Conservation (phyloP, 2,329 filamentous ascomycete genomes). For the Nakataea oryzae region DNA sequence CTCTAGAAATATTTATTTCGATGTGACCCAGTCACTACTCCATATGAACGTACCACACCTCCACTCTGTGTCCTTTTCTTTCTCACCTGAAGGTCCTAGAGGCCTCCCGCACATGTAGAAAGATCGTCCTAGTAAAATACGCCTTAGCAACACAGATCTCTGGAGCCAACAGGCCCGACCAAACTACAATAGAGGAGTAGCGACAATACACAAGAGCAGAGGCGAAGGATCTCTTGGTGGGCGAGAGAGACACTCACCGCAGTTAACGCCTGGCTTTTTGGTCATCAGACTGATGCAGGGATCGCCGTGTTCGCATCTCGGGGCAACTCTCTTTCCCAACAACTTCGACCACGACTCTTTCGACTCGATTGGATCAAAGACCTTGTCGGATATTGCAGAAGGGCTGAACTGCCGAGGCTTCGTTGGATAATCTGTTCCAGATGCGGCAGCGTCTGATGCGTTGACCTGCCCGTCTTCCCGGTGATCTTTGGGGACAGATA, state of each 20-base stretch:
- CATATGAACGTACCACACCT: constrained; percentile 76
- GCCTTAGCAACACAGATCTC: background rate
- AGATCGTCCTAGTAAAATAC: constrained; percentile 35
- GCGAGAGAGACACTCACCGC: constrained; percentile 33
- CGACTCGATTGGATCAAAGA: constrained; percentile 58
- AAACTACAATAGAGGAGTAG: too few species aligned
- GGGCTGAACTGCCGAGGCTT: background rate
- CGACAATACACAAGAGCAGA: constrained; percentile 1
- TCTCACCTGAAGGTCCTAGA: constrained; percentile 73
- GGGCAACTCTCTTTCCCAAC: constrained; percentile 62
- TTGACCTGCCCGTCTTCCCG: background rate
- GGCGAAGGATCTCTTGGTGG: background rate
- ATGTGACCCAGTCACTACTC: constrained; percentile 47
- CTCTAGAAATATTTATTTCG: constrained; percentile 2
- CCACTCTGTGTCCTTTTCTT: constrained; percentile 79
- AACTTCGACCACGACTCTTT: constrained; percentile 83
- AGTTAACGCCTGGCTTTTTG: constrained; percentile 83
- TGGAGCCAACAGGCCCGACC: too few species aligned
- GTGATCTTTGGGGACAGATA: background rate
- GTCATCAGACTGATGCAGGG: constrained; percentile 75
- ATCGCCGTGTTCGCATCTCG: constrained; percentile 80
- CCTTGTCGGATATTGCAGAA: constrained; percentile 14
- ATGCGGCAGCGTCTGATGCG: background rate
- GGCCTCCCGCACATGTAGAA: constrained; percentile 61
- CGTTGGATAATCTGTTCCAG: background rate